Conservation (phyloP, 257 asterid species). For the Solanum piurae region DNA sequence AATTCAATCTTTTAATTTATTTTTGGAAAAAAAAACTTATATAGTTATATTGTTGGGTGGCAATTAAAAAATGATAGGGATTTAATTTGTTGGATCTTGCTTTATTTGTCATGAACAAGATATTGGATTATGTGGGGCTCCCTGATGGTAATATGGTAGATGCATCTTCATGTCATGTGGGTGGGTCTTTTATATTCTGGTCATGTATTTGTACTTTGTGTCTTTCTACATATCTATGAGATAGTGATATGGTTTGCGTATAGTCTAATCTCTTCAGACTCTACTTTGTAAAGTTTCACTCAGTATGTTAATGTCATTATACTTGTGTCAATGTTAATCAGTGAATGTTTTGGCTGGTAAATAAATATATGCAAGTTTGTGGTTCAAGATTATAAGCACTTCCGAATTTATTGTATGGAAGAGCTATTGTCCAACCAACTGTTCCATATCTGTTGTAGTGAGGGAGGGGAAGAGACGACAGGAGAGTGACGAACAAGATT, state of each 20-base stretch:
- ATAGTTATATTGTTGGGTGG: neutral
- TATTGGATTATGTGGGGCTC: too few relatives aligned
- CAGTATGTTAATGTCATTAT: neutral
- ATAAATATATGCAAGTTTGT: neutral
- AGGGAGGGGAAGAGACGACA: neutral
- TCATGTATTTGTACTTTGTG: neutral
- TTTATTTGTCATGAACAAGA: too few relatives aligned
- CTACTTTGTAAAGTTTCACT: too few relatives aligned
- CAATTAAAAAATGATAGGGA: neutral
- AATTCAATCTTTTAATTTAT: neutral
- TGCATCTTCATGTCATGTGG: neutral
- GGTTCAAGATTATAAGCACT: neutral
- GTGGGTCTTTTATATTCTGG: neutral
- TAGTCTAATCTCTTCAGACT: fast-evolving
- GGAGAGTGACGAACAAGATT: too few relatives aligned
- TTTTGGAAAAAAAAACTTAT: neutral
- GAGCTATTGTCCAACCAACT: neutral
- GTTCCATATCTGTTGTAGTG: too few relatives aligned
- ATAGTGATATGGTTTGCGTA: too few relatives aligned
- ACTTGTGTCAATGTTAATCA: neutral
- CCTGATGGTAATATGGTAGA: neutral
- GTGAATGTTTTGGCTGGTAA: neutral
- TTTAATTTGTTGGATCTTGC: neutral
- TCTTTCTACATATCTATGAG: too few relatives aligned
- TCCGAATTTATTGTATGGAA: neutral